Conservation (phyloP, 1,139 yeast species). For the Taphrina communis region DNA sequence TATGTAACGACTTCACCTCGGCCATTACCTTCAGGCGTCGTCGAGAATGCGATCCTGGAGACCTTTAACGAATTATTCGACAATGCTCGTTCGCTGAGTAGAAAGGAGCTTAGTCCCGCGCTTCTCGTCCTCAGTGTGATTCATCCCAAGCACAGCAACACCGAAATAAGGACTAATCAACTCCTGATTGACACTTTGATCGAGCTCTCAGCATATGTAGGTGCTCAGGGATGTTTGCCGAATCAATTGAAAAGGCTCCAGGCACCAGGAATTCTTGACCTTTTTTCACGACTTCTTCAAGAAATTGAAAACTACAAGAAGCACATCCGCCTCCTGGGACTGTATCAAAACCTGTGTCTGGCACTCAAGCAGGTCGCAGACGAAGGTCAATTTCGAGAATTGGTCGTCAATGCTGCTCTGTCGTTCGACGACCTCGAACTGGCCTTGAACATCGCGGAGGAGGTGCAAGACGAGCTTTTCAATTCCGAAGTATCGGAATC, state of each 20-base stretch:
- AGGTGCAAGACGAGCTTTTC: neutral
- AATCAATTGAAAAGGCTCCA: slow-evolving; percentile 2
- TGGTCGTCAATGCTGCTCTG: slow-evolving; percentile 33
- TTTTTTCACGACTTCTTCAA: slow-evolving; percentile 22
- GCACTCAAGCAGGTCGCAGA: neutral
- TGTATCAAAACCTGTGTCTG: slow-evolving; percentile 25
- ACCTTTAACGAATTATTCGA: slow-evolving; percentile 27
- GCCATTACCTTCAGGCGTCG: slow-evolving; percentile 19
- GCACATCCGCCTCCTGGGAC: slow-evolving; percentile 20
- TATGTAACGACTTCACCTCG: slow-evolving; percentile 36
- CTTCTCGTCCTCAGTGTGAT: slow-evolving; percentile 8
- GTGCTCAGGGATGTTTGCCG: slow-evolving; percentile 21
- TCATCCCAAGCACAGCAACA: slow-evolving; percentile 30
- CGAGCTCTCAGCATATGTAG: slow-evolving; percentile 26
- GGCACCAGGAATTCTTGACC: slow-evolving; percentile 1
- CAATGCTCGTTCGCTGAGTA: slow-evolving; percentile 27
- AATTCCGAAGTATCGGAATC: neutral
- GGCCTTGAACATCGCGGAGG: slow-evolving; percentile 25
- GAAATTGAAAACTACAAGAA: slow-evolving; percentile 19
- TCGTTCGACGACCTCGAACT: slow-evolving; percentile 24
- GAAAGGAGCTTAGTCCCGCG: slow-evolving; percentile 21
- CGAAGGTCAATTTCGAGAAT: slow-evolving; percentile 8
- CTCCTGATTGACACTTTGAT: slow-evolving; percentile 29
- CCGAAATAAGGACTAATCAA: slow-evolving; percentile 12
- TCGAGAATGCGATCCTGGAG: slow-evolving; percentile 29